A percentile compares a stretch with the other conserved stretches of the same genome.
phyloP scores from a whole-genome alignment of 768 basidiomycete species.

The Suillus discolor region DNA sequence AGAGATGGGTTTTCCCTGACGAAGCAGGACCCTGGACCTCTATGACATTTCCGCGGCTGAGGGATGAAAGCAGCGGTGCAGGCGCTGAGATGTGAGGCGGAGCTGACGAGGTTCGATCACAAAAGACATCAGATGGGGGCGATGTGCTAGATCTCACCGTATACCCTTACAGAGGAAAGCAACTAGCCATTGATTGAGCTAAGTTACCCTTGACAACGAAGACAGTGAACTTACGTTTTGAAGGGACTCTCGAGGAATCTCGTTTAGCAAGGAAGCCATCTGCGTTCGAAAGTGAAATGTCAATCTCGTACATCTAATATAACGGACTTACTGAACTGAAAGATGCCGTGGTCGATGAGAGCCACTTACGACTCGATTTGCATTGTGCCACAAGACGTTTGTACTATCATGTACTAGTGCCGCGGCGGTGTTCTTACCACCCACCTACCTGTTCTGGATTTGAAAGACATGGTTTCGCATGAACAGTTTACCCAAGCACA shows the following conservation, averaged over 20 bases:
- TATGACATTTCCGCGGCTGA: conserved; percentile 62
- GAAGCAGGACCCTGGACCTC: conserved; percentile 76
- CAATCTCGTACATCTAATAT: neutral
- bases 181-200: conserved; percentile 38
- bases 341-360: neutral
- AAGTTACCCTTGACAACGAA: neutral
- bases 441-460: conserved; percentile 8
- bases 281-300: neutral
- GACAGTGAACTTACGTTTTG: conserved; percentile 29
- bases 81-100: conserved; percentile 31
- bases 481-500: conserved; percentile 5
- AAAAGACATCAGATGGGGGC: conserved; percentile 9
- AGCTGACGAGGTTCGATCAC: conserved; percentile 23
- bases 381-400: neutral
- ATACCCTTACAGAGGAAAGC: conserved; percentile 41
- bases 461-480: conserved; percentile 8
- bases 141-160: conserved; percentile 33
- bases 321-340: neutral
- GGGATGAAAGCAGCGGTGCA: conserved; percentile 27
- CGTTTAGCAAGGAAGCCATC: conserved; percentile 23
- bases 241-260: conserved; percentile 37
- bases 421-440: neutral
- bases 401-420: too few relatives aligned
- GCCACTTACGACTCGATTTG: neutral
- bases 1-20: conserved; percentile 79